Evolutionary conservation across 208 protist species (phyloP).

Genomic region (Endotrypanum monterogeii): DNA sequence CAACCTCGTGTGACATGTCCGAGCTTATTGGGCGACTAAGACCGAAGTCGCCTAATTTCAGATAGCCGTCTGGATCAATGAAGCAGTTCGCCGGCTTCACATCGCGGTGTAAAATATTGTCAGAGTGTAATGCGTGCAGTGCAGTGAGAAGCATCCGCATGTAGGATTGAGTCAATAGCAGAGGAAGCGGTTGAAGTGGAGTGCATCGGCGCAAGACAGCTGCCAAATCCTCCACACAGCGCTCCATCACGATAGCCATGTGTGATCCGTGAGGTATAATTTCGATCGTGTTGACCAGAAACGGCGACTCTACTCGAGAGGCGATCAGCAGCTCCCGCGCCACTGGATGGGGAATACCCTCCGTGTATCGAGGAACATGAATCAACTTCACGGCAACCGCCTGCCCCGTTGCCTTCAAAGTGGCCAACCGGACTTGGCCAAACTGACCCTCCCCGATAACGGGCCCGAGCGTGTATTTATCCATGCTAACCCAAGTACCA

Average conservation of each 20-base stretch:
- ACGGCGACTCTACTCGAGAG: conserved; percentile 47
- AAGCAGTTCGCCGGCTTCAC: conserved; percentile 91
- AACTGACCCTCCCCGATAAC: conserved; percentile 83
- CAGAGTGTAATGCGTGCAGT: conserved; percentile 59
- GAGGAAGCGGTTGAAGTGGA: conserved; percentile 30
- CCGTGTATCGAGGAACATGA: conserved; percentile 42
- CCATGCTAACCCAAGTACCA: conserved; percentile 35
- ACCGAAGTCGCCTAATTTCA: conserved; percentile 97
- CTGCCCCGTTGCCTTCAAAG: conserved; percentile 51
- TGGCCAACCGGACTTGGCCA: conserved; percentile 61
- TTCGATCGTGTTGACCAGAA: conserved; percentile 68
- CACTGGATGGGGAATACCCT: conserved; percentile 83
- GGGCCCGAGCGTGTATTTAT: conserved; percentile 54
- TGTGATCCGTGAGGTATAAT: conserved; percentile 57
- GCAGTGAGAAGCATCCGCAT: conserved; percentile 71
- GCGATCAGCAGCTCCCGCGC: conserved; percentile 76
- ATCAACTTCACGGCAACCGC: conserved; percentile 80
- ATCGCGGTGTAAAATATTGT: conserved; percentile 83
- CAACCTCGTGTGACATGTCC: conserved; percentile 95
- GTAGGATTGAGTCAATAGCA: conserved; percentile 25
- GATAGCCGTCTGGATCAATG: conserved; percentile 36
- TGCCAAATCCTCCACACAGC: conserved; percentile 63
- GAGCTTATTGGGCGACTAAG: conserved; percentile 82
- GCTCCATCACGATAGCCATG: conserved; percentile 83
- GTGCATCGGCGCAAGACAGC: conserved; percentile 38